Conservation (phyloP, 495 filamentous ascomycete species). For the Aspergillus haitiensis region DNA sequence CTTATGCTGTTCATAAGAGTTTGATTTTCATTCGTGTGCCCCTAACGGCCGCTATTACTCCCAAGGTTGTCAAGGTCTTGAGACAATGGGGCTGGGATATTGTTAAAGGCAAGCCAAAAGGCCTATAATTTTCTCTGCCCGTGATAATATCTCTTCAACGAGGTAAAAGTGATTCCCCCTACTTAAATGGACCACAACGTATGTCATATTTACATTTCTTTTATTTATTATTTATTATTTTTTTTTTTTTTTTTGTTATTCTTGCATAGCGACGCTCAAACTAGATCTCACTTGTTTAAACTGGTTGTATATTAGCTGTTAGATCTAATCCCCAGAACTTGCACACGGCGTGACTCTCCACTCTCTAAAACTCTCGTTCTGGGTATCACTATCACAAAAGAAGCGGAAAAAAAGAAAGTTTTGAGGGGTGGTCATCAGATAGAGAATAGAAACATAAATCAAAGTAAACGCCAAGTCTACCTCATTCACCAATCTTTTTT, state of each 20-base stretch:
- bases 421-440: conserved; percentile 6
- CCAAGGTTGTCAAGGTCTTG: conserved; percentile 85
- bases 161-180: background rate
- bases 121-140: conserved; percentile 15
- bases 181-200: background rate
- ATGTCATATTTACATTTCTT: conserved; percentile 4
- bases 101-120: conserved; percentile 60
- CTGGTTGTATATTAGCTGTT: conserved; percentile 42
- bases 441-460: conserved; percentile 10
- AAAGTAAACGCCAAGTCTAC: conserved; percentile 7
- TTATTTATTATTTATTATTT: background rate
- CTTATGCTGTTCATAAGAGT: conserved; percentile 96
- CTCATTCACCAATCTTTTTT: conserved; percentile 8
- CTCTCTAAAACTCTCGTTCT: conserved; percentile 25
- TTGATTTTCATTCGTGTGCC: conserved; percentile 95
- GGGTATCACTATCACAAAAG: conserved; percentile 18
- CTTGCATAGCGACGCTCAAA: conserved; percentile 31
- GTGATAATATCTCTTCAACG: background rate
- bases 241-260: conserved; percentile 16
- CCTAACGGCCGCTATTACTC: conserved; percentile 81
- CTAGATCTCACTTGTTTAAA: conserved; percentile 22
- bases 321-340: conserved; percentile 34
- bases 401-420: no score
- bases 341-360: conserved; percentile 26
- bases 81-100: conserved; percentile 82